Evolutionary conservation across 2,329 filamentous ascomycete genomes (phyloP), one percentile per base, ranked within the genome.

Genomic region (Coleophoma eucalyptorum): DNA sequence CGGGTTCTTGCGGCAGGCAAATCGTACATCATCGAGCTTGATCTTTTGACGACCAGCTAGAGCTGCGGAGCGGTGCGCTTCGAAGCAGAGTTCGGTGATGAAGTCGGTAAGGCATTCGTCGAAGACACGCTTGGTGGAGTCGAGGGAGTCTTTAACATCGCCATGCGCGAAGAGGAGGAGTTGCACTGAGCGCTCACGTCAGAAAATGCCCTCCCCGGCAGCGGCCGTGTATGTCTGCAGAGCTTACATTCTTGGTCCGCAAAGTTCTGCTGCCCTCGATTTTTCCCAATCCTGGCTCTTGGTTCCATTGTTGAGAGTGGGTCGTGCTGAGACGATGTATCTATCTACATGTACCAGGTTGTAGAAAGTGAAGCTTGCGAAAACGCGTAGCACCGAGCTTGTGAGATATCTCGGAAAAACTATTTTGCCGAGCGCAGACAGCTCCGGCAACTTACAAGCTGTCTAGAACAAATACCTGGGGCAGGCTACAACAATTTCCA

Each of bases 41-140:
- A 99, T 91, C 73, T 99, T 99, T 63, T 96, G 90, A 2, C 94
- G 88, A 0, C 91, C 87, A 2, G 89, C 85, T 69, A 96, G 90
- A 67, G 89, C 85, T 1, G 94, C 94, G 48, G 87, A 86, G 42
- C 89, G 84, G 4, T 91, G 90, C 4, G 94, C 93, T 65, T 90
- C 87, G 73, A 96, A 94, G 71, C 89, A 93, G 49, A 94, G 86
- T 68, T 94, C 90, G 67, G 96, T 90, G 67, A 97, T 90, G 76
- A 96, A 97, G 74, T 97, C 94, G 55, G 92, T 96, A 54, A 96
- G 83, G 61, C 97, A 93, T 72, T 97, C 92, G 75, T 97, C 94
- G 46, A 97, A 85, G 47, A 93, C 82, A 55, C 88, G 85, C 53
- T 96, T 80, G 10, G 92, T 97, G 66, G 91, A 84, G 16, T 89